phyloP scores from a whole-genome alignment of 495 filamentous ascomycete species.

The Massariosphaeria phaeospora region DNA sequence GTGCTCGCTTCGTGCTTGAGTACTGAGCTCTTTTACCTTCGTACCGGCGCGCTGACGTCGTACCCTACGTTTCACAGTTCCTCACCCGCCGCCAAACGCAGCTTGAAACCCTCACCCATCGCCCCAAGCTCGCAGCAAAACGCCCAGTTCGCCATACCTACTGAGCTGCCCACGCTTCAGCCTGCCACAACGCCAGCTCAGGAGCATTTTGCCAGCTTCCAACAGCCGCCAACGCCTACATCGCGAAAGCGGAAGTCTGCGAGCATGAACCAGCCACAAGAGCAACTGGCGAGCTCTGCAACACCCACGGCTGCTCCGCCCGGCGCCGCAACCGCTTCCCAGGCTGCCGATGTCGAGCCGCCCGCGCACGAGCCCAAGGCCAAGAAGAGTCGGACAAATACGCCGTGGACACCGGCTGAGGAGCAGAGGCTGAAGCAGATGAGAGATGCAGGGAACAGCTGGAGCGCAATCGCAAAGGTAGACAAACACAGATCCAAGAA shows the following conservation, averaged over 20 bases:
- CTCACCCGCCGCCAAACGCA: slow-evolving; percentile 32
- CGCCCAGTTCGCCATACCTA: slow-evolving; percentile 15
- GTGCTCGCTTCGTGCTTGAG: background rate
- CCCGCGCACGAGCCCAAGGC: slow-evolving; percentile 53
- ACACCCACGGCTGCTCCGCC: slow-evolving; percentile 5
- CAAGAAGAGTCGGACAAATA: slow-evolving; percentile 94
- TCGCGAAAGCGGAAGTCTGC: slow-evolving; percentile 31
- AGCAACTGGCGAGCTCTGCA: slow-evolving; percentile 22
- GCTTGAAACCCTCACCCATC: slow-evolving; percentile 33
- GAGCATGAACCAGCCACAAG: slow-evolving; percentile 18
- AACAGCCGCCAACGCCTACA: slow-evolving; percentile 18
- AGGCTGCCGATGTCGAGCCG: slow-evolving; percentile 35
- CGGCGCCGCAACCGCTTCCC: slow-evolving; percentile 32
- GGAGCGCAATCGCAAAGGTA: slow-evolving; percentile 98
- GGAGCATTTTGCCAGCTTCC: slow-evolving; percentile 12
- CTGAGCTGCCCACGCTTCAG: slow-evolving; percentile 25
- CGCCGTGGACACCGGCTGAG: slow-evolving; percentile 93
- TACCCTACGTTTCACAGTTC: slow-evolving; percentile 31
- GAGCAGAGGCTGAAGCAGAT: slow-evolving; percentile 87
- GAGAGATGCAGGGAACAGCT: slow-evolving; percentile 88
- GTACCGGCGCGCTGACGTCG: slow-evolving; percentile 29
- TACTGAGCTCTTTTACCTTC: background rate
- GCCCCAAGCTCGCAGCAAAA: slow-evolving; percentile 22
- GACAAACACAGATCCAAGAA: slow-evolving; percentile 17
- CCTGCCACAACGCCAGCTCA: slow-evolving; percentile 2